Evolutionary conservation across 331 rosid species (phyloP), one percentile per base, ranked within the genome.

Genomic region (Malus hybrid): DNA sequence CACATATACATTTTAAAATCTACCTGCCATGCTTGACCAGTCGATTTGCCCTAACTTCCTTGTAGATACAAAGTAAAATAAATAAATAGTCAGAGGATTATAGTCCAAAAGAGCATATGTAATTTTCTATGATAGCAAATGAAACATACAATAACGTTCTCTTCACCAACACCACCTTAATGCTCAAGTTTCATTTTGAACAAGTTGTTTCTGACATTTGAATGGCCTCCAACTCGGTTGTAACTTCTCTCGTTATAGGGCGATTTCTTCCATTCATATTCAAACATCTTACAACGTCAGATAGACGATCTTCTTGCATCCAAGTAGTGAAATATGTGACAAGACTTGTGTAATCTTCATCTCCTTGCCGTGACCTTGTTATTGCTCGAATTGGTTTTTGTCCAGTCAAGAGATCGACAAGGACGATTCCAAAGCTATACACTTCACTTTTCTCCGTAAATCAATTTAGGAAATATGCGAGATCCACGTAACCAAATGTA

Each of bases 401-500:
- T 8, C 81, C 78, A 0, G 84, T 81, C 28, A 81, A 28, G 10
- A 81, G 78, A 71, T 76, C 75, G 6, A 66, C 75, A 9, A 81
- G 75, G 6, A 76, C 74, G 5, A 80, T 77, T 6, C 84, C 81
- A 34, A 69, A 80, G 76, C 76, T 80, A 27, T 80, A 80, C 9
- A 74, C 83, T 0, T 80, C 80, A 70, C 74, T 78, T 16, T 68
- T 72, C 2, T 80, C 84, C 1, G 77, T 56, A 33, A 80, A 80
- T 56, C 71, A 62, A 18, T 67, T 71, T 13, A 78, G 85, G 4
- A 77, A 77, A 4, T 76, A 81, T 8, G 50, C 79, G 0, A 72
- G 85, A 16, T 81, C 85, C 62, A 81, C 1, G 24, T 81, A 81
- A 48, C 82, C 82, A 6, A 72, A 72, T 52, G 82, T 81, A 2